A percentile compares a stretch with the other conserved stretches of the same genome.
Conservation (phyloP, 2,329 filamentous ascomycete species). For the Ophiostoma angusticollis region DNA sequence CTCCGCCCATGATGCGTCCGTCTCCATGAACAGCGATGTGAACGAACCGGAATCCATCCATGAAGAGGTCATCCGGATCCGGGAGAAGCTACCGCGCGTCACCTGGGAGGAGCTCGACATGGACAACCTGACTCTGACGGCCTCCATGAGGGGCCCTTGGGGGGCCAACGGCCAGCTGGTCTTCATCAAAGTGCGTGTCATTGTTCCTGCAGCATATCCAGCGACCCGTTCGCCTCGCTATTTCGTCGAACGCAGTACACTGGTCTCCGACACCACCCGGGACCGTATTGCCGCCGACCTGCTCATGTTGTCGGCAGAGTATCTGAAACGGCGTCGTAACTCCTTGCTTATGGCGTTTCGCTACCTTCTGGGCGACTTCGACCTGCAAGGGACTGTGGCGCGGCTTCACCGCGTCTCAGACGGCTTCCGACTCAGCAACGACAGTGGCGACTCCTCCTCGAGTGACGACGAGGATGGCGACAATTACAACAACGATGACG, state of each 20-base stretch:
- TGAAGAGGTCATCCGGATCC: constrained; percentile 51
- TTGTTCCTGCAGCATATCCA: constrained; percentile 47
- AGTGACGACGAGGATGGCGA: constrained; percentile 25
- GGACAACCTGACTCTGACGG: constrained; percentile 44
- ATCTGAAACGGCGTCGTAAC: constrained; percentile 44
- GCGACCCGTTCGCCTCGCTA: constrained; percentile 46
- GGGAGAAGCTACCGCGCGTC: constrained; percentile 48
- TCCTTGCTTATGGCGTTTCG: constrained; percentile 49
- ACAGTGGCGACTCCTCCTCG: constrained; percentile 43
- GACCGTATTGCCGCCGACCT: constrained; percentile 41
- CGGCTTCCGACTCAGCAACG: constrained; percentile 37
- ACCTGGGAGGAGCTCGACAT: constrained; percentile 52
- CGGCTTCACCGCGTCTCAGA: constrained; percentile 44
- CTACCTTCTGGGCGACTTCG: constrained; percentile 50
- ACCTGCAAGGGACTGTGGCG: constrained; percentile 46
- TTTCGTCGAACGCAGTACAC: constrained; percentile 45
- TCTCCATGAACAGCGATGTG: constrained; percentile 39
- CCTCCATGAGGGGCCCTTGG: constrained; percentile 55
- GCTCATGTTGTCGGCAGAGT: constrained; percentile 41
- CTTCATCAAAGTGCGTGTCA: constrained; percentile 48
- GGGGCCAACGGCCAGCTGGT: constrained; percentile 42
- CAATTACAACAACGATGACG: constrained; percentile 31
- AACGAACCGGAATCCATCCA: constrained; percentile 49
- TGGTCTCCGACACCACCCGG: constrained; percentile 45
- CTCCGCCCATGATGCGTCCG: constrained; percentile 37